phyloP scores from a whole-genome alignment of 345 rosid species.

The Brassica incana region DNA sequence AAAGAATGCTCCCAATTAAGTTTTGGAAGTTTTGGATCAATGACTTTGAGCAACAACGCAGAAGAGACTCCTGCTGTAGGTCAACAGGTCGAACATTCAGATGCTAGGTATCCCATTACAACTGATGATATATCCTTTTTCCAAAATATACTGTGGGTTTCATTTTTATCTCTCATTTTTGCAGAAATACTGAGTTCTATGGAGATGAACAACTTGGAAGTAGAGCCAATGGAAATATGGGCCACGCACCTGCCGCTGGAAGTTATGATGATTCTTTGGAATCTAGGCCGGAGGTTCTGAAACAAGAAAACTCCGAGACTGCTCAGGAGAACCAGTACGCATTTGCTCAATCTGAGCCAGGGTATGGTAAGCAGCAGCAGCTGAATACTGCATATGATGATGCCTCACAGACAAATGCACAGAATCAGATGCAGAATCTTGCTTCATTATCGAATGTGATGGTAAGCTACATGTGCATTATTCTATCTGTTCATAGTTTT shows the following conservation, averaged over 20 bases:
- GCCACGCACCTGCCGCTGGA: not conserved
- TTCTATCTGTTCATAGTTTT: not conserved
- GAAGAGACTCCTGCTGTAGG: not conserved
- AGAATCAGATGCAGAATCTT: slow-evolving; percentile 44
- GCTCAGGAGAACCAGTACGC: not conserved
- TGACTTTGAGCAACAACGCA: not conserved
- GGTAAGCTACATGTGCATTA: not conserved
- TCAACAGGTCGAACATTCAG: not conserved
- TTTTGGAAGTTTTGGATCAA: not conserved
- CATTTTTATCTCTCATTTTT: not conserved
- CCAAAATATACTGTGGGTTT: not conserved
- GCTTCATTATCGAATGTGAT: not conserved
- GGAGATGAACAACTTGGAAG: not conserved
- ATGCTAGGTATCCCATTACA: not conserved
- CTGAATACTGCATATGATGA: not conserved
- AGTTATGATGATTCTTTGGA: not conserved
- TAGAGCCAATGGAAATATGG: not conserved
- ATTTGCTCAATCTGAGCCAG: not conserved
- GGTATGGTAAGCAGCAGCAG: not conserved
- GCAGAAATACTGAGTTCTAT: not conserved
- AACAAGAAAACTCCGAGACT: not conserved
- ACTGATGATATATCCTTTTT: not conserved
- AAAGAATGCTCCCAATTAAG: not conserved
- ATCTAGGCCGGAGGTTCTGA: not conserved
- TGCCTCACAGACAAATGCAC: not conserved